phyloP scores from a whole-genome alignment of 2,329 filamentous ascomycete species.

The Balansia obtecta region DNA sequence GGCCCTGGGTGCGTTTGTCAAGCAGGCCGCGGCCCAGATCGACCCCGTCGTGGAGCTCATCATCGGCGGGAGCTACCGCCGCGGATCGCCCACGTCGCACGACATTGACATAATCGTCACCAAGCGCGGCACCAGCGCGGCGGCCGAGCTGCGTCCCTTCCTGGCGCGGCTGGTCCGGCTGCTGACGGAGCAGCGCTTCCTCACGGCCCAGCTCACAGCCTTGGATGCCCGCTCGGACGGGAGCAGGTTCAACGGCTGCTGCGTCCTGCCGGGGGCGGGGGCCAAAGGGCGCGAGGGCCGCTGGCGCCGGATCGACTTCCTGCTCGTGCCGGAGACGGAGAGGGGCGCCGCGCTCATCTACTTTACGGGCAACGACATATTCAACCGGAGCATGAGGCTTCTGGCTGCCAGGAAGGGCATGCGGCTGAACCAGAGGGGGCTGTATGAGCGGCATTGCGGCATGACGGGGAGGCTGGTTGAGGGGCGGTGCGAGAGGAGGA shows the following conservation, averaged over 20 bases:
- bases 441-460: constrained; percentile 60
- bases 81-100: constrained; percentile 60
- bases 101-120: constrained; percentile 84
- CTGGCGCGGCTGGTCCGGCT: constrained; percentile 49
- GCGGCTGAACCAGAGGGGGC: constrained; percentile 71
- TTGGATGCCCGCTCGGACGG: constrained; percentile 36
- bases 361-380: constrained; percentile 91
- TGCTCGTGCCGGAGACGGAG: constrained; percentile 69
- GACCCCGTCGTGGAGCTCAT: constrained; percentile 57
- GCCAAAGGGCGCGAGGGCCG: constrained; percentile 21
- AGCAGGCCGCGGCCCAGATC: constrained; percentile 40
- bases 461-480: constrained; percentile 58
- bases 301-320: constrained; percentile 76
- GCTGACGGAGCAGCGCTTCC: constrained; percentile 50
- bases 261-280: constrained; percentile 44
- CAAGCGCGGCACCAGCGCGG: constrained; percentile 41
- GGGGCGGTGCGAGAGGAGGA: constrained; percentile 60
- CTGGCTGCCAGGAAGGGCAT: constrained; percentile 71
- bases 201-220: constrained; percentile 57
- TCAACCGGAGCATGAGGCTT: constrained; percentile 76
- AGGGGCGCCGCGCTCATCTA: constrained; percentile 83
- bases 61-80: constrained; percentile 73
- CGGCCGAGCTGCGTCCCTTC: constrained; percentile 46
- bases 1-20: constrained; percentile 54
- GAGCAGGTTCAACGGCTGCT: constrained; percentile 84